phyloP scores from a whole-genome alignment of 768 basidiomycete species.

The Suillus hirtellus region DNA sequence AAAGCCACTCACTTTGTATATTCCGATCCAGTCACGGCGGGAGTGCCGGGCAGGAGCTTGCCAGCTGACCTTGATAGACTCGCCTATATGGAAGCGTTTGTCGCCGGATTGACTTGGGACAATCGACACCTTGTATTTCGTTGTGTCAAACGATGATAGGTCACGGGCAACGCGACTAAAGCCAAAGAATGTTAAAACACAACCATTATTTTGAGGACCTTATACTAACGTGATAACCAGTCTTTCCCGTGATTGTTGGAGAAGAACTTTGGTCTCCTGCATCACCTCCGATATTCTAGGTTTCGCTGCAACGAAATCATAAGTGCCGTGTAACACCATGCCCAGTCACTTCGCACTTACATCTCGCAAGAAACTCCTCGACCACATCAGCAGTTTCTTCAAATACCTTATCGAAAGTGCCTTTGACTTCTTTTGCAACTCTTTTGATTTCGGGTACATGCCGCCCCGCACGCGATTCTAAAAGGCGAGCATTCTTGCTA shows the following conservation, averaged over 20 bases:
- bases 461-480: slow-evolving; percentile 75
- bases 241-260: slow-evolving; percentile 89
- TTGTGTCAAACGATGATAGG: slow-evolving; percentile 73
- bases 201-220: slow-evolving; percentile 3
- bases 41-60: slow-evolving; percentile 85
- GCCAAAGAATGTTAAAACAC: slow-evolving; percentile 7
- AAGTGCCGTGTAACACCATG: background rate
- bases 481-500: slow-evolving; percentile 71
- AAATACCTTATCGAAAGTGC: slow-evolving; percentile 93
- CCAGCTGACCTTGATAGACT: slow-evolving; percentile 87
- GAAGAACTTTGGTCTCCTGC: slow-evolving; percentile 86
- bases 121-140: slow-evolving; percentile 74
- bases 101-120: slow-evolving; percentile 52
- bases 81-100: slow-evolving; percentile 82
- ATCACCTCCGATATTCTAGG: slow-evolving; percentile 88
- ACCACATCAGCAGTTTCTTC: slow-evolving; percentile 91
- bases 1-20: slow-evolving; percentile 64
- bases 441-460: slow-evolving; percentile 83
- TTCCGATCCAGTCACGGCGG: slow-evolving; percentile 93
- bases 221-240: slow-evolving; percentile 84
- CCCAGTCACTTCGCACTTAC: slow-evolving; percentile 44
- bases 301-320: slow-evolving; percentile 53
- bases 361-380: slow-evolving; percentile 90
- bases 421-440: slow-evolving; percentile 88
- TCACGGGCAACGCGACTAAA: slow-evolving; percentile 78